These are phyloP conservation scores for Solioccasus polychromus DNA, from an alignment of 768 basidiomycete species.

Conservation along the genomic window DNA sequence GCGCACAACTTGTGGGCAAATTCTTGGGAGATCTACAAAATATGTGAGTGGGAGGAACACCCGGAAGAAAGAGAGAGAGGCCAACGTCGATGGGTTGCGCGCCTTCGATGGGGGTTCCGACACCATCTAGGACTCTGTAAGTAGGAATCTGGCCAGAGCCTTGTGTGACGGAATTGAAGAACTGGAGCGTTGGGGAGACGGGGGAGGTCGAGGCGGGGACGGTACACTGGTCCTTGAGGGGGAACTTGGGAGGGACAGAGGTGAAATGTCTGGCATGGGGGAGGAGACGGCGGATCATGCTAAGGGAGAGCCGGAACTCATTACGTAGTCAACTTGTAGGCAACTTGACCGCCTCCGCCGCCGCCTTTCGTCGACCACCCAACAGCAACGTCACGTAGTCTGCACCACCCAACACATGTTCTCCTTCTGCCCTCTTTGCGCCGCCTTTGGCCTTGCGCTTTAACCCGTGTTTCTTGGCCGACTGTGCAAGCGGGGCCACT, in stretches of 20 bases:
- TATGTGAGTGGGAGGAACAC: conserved; percentile 6
- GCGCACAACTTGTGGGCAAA: conserved; percentile 63
- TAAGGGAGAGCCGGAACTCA: conserved; percentile 17
- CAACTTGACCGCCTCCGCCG: conserved; percentile 63
- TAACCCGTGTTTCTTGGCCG: conserved; percentile 28
- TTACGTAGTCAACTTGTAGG: conserved; percentile 28
- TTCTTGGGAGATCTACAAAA: conserved; percentile 58
- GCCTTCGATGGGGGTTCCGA: conserved; percentile 69
- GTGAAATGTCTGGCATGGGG: conserved; percentile 16
- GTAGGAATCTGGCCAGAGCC: conserved; percentile 72
- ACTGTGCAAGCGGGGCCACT: conserved; percentile 6
- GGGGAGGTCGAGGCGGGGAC: conserved; percentile 52
- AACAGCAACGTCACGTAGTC: conserved; percentile 74
- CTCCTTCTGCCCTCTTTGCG: conserved; percentile 18
- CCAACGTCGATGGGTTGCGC: conserved; percentile 74
- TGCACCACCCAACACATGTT: conserved; percentile 62
- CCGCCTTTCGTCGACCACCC: conserved; percentile 67
- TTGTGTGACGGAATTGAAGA: conserved; percentile 75
- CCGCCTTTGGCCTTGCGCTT: conserved; percentile 23
- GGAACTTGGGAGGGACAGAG: conserved; percentile 11
- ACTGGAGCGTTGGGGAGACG: conserved; percentile 65
- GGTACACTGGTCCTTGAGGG: conserved; percentile 27
- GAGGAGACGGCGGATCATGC: conserved; percentile 1
- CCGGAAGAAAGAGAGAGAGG: conserved; percentile 3
- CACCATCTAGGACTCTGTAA: conserved; percentile 80